Base-by-base conservation (phyloP, 192 early-diverging fungal species). In the Podila clonocystis region DNA sequence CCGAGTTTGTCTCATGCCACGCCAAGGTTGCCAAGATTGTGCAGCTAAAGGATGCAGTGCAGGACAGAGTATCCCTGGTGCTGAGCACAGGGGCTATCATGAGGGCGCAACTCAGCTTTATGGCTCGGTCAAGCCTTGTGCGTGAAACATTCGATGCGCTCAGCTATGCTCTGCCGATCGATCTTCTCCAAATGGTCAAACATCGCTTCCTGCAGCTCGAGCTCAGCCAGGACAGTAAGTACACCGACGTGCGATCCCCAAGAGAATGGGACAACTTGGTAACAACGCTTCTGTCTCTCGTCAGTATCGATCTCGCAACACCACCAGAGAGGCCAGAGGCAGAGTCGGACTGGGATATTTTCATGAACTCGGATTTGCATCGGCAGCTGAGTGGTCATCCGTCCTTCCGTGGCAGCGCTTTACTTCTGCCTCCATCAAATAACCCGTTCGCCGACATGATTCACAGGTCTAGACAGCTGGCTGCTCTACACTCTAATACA, bases 221-320 rank as follows among this genome's bases (percentile, higher is more conserved):
- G 9, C 85, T 84, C 58, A 65, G 70, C 3, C 62, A 57, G 0
- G 61, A 68, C 31, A 4, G 50, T 8, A 48, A 34, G 26, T 65
- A 55, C 45, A 58, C 19, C 5, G 22, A 52, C 24, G 45, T 67
- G 26, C 33, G 45, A 33, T 29, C 50, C 26, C 50, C 34, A 15
- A 72, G 68, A 7, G 85, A 87, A 50, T 87, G 84, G 84, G 72
- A 65, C 17, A 84, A 74, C 24, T 86, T 87, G 55, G 45, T 75
- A 6, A 68, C 78, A 9, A 62, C 65, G 0, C 65, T 87, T 17
- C 66, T 87, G 1, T 83, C 84, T 11, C 24, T 55, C 1, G 12
- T 55, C 52, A 55, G 3, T 17, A 26, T 26, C 22, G 24, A 55
- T 24, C 5, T 26, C 58, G 8, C 58, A 58, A 22, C 15, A 48